phyloP scores from a whole-genome alignment of 106 monocot genomes.

The Dendrobium huoshanense region DNA sequence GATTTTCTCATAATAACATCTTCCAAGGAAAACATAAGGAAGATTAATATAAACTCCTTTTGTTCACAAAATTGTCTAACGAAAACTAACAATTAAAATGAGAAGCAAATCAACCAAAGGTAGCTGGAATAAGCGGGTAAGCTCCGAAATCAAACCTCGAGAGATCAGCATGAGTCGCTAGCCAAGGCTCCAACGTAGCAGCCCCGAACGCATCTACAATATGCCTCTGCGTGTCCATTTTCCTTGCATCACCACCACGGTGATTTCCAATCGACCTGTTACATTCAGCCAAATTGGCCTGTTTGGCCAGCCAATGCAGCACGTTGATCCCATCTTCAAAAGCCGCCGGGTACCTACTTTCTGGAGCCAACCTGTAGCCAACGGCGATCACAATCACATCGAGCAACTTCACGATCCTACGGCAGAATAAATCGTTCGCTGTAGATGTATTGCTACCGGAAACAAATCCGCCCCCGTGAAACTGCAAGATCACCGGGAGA shows the following conservation, averaged over 20 bases:
- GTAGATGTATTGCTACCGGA: conserved; percentile 58
- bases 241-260: conserved; percentile 14
- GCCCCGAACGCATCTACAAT: conserved; percentile 73
- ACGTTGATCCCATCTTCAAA: conserved; percentile 87
- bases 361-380: conserved; percentile 85
- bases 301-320: conserved; percentile 78
- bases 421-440: conserved; percentile 82
- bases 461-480: conserved; percentile 84
- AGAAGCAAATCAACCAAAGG: background rate
- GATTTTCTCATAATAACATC: too few species aligned
- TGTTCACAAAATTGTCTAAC: background rate
- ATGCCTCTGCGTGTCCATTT: conserved; percentile 20
- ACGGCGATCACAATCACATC: conserved; percentile 90
- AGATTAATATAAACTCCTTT: too few species aligned
- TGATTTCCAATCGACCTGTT: conserved; percentile 30
- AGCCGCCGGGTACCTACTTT: conserved; percentile 82
- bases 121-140: background rate
- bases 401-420: conserved; percentile 61
- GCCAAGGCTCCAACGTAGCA: conserved; percentile 78
- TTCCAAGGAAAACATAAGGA: too few species aligned
- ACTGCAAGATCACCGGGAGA: conserved; percentile 80
- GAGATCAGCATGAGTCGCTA: conserved; percentile 83
- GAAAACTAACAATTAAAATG: background rate
- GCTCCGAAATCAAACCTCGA: conserved; percentile 45
- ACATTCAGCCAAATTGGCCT: conserved; percentile 80